phyloP scores from a whole-genome alignment of 2,329 filamentous ascomycete genomes.

The Aspergillus calidoustus region DNA sequence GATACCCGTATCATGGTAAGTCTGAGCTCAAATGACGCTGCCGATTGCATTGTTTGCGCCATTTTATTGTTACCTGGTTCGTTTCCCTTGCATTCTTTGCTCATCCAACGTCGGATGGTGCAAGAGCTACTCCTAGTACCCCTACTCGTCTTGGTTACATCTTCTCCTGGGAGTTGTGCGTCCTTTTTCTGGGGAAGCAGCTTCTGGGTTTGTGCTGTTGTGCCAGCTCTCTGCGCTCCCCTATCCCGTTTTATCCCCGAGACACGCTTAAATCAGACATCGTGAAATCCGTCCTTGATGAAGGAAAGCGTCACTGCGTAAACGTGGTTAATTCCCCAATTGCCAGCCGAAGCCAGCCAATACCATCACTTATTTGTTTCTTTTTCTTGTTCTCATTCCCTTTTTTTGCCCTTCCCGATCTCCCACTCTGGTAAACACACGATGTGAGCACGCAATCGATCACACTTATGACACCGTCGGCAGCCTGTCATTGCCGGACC shows the following conservation, averaged over 20 bases:
- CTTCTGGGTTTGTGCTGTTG: slow-evolving; percentile 8
- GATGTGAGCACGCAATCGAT: slow-evolving; percentile 43
- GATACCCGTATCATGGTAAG: slow-evolving; percentile 47
- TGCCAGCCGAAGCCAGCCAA: slow-evolving; percentile 6
- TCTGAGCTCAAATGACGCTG: slow-evolving; percentile 32
- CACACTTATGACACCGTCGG: slow-evolving; percentile 38
- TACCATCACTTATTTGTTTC: slow-evolving; percentile 12
- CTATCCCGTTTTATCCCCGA: not conserved
- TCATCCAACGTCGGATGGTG: slow-evolving; percentile 19
- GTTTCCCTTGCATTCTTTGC: slow-evolving; percentile 25
- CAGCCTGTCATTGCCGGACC: slow-evolving; percentile 29
- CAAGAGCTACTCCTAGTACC: slow-evolving; percentile 17
- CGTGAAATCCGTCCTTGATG: slow-evolving; percentile 1
- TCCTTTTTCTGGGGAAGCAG: slow-evolving; percentile 19
- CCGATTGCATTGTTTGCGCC: slow-evolving; percentile 40
- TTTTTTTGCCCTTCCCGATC: slow-evolving; percentile 5
- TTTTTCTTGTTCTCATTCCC: slow-evolving; percentile 10
- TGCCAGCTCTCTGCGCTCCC: not conserved
- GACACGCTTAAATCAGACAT: slow-evolving; percentile 3
- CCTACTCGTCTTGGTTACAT: slow-evolving; percentile 11
- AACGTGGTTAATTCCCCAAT: slow-evolving; percentile 2
- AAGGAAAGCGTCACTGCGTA: slow-evolving; percentile 6
- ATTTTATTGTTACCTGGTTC: slow-evolving; percentile 36
- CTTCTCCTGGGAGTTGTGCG: slow-evolving; percentile 15
- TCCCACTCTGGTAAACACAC: slow-evolving; percentile 21